These are phyloP conservation scores for Penicillium sp. DNA, from an alignment of 2,329 filamentous ascomycete species.

Conservation along the genomic window DNA sequence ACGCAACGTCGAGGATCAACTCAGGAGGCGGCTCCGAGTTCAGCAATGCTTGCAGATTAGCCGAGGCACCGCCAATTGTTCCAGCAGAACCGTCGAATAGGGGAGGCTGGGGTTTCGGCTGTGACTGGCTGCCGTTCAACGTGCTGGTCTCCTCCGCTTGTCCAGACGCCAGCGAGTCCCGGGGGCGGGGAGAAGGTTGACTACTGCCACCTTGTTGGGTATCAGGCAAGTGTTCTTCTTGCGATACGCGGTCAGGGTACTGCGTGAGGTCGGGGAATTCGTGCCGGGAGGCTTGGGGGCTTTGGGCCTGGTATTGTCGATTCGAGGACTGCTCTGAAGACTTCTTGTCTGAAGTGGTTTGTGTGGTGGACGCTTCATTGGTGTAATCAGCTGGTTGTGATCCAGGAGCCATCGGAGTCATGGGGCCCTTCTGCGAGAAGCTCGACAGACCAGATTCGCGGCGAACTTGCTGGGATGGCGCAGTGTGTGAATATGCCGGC, in stretches of 20 bases:
- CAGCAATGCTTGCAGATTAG: conserved; percentile 34
- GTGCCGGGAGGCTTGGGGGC: conserved; percentile 46
- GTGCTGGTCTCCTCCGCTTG: conserved; percentile 31
- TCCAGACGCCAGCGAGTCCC: conserved; percentile 26
- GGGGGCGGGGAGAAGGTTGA: conserved; percentile 31
- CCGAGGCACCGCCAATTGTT: conserved; percentile 22
- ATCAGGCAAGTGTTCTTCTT: conserved; percentile 61
- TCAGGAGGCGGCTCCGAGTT: conserved; percentile 31
- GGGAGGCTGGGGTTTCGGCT: conserved; percentile 39
- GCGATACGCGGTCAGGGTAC: conserved; percentile 50
- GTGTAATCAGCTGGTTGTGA: conserved; percentile 61
- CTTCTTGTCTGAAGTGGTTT: conserved; percentile 75
- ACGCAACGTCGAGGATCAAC: conserved; percentile 46
- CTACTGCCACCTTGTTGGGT: conserved; percentile 55
- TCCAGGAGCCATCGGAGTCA: conserved; percentile 58
- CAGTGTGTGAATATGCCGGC: conserved; percentile 47
- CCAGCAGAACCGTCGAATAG: conserved; percentile 38
- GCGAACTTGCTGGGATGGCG: conserved; percentile 46
- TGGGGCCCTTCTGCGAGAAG: conserved; percentile 50
- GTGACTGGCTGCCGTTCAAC: conserved; percentile 38
- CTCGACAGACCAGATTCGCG: conserved; percentile 47
- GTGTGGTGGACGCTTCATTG: conserved; percentile 89
- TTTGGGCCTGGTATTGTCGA: conserved; percentile 66
- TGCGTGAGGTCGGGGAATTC: conserved; percentile 55
- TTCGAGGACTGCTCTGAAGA: conserved; percentile 72